Percentiles rank a stretch among this genome's conserved stretches.
Conservation (phyloP, 2,329 filamentous ascomycete genomes). For the Phyllosticta capitalensis region DNA sequence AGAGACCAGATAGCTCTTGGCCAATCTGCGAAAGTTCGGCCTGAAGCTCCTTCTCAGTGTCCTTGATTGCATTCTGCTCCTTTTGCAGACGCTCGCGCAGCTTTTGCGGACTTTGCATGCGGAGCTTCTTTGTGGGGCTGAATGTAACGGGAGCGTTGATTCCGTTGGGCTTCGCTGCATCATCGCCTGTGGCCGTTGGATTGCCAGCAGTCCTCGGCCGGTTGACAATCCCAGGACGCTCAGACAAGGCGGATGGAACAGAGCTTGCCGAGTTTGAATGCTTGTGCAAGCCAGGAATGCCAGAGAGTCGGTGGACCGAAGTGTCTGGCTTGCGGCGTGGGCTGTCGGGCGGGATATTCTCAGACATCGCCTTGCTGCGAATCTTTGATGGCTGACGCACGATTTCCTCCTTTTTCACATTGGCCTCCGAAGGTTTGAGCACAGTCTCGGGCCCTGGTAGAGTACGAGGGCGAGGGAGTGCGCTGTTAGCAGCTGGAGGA, state of each 20-base stretch:
- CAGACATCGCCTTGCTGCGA: conserved; percentile 6
- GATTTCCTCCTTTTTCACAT: neutral
- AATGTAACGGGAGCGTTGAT: conserved; percentile 6
- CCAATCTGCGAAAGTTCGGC: conserved; percentile 72
- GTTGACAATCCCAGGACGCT: conserved; percentile 5
- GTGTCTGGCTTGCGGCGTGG: conserved; percentile 1
- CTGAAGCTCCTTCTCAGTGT: conserved; percentile 54
- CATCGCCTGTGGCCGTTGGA: conserved; percentile 8
- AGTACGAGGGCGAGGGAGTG: conserved; percentile 3
- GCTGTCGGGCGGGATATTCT: conserved; percentile 3
- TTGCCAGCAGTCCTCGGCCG: conserved; percentile 32
- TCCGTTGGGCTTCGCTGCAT: conserved; percentile 13
- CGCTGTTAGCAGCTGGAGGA: conserved; percentile 1
- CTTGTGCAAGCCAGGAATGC: neutral
- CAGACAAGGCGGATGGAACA: conserved; percentile 1
- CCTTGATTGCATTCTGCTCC: conserved; percentile 65
- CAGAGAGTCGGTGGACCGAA: neutral
- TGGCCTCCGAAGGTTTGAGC: neutral
- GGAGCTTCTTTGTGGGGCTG: conserved; percentile 17
- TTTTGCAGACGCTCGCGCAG: conserved; percentile 73
- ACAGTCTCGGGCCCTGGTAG: neutral
- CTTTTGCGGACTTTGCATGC: conserved; percentile 54
- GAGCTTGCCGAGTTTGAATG: neutral
- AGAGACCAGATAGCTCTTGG: conserved; percentile 58
- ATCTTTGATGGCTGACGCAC: neutral